phyloP scores from a whole-genome alignment of 192 early-diverging fungal genomes.

The Mortierella claussenii region DNA sequence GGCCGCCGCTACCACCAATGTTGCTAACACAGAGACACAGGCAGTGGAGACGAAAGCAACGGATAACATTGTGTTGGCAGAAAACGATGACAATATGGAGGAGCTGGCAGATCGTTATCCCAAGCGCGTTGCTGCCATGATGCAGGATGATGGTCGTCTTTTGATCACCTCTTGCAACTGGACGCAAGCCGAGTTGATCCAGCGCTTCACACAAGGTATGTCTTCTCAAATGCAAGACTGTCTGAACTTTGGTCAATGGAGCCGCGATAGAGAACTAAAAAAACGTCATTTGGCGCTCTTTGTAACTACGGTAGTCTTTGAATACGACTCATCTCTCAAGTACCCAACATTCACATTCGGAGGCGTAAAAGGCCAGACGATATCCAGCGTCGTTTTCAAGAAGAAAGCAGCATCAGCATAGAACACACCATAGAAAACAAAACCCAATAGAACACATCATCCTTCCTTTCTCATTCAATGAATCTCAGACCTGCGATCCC shows the following conservation, averaged over 20 bases:
- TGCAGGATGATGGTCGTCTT: conserved; percentile 74
- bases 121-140: conserved; percentile 66
- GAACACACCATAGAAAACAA: too few relatives aligned
- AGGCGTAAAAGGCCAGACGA: conserved; percentile 87
- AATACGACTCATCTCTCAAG: conserved; percentile 75
- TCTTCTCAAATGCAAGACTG: too few relatives aligned
- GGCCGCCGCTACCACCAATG: background rate
- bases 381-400: conserved; percentile 84
- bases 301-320: conserved; percentile 54
- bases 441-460: too few relatives aligned
- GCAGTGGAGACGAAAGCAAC: conserved; percentile 3
- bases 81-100: conserved; percentile 45
- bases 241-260: too few relatives aligned
- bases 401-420: conserved; percentile 50
- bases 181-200: conserved; percentile 87
- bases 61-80: conserved; percentile 38
- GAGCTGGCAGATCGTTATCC: conserved; percentile 63
- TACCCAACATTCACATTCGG: conserved; percentile 92
- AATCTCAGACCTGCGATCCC: too few relatives aligned
- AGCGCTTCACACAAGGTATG: conserved; percentile 66
- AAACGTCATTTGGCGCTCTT: too few relatives aligned
- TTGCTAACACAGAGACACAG: background rate
- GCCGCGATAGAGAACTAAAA: too few relatives aligned
- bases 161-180: conserved; percentile 96
- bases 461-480: too few relatives aligned